These are phyloP conservation scores for Cicer yamashitae DNA, from an alignment of 306 rosid species.

Conservation along the genomic window DNA sequence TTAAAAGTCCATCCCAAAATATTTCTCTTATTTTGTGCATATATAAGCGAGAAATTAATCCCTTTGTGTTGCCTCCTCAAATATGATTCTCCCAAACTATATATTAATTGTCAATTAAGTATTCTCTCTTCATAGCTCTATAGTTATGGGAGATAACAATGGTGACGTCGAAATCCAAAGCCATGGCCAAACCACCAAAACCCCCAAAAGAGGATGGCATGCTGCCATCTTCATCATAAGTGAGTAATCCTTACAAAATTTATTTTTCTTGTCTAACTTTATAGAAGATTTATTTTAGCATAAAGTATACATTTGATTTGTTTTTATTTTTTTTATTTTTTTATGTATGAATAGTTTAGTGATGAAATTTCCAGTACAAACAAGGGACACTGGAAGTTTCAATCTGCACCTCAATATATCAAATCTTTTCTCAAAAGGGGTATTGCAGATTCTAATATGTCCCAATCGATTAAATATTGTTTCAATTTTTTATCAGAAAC, in stretches of 20 bases:
- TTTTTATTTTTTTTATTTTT: too few relatives aligned
- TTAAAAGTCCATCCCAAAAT: not conserved
- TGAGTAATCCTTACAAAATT: not conserved
- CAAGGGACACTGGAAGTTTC: too few relatives aligned
- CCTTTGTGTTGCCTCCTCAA: not conserved
- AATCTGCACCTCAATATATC: too few relatives aligned
- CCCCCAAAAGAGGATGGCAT: slow-evolving; percentile 51
- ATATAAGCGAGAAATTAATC: not conserved
- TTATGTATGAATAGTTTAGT: too few relatives aligned
- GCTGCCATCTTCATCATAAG: slow-evolving; percentile 57
- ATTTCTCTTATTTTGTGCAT: not conserved
- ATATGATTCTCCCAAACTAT: not conserved
- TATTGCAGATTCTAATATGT: too few relatives aligned
- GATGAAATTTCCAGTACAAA: too few relatives aligned
- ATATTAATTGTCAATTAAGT: not conserved
- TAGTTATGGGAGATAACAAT: slow-evolving; percentile 17
- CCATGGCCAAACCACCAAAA: not conserved
- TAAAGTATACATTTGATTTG: too few relatives aligned
- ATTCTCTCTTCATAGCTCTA: not conserved
- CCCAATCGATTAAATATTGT: too few relatives aligned
- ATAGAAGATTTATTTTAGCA: too few relatives aligned
- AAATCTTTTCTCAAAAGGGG: too few relatives aligned
- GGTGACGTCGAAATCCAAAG: not conserved
- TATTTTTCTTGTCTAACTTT: too few relatives aligned
- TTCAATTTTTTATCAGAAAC: too few relatives aligned